Conservation (phyloP, 495 filamentous ascomycete genomes). For the Alectoria sarmentosa region DNA sequence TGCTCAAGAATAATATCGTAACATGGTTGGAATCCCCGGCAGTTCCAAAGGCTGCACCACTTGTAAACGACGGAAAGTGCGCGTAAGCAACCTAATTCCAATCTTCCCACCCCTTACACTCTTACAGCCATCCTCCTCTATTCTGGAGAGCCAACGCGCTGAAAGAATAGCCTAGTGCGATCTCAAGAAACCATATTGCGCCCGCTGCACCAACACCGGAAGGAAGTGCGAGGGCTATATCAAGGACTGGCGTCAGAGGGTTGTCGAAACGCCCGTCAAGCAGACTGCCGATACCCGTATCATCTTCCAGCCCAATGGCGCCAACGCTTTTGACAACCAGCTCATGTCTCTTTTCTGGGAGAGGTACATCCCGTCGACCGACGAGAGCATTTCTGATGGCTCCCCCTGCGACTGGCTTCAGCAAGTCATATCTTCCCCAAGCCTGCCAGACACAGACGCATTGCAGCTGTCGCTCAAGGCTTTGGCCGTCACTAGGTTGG, state of each 20-base stretch:
- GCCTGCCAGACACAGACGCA: background rate
- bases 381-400: background rate
- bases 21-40: constrained; percentile 3
- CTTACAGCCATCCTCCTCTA: too few species aligned
- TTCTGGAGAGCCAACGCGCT: background rate
- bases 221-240: constrained; percentile 1
- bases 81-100: background rate
- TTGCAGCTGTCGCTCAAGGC: constrained; percentile 3
- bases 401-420: constrained; percentile 2
- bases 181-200: background rate
- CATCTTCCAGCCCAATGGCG: background rate
- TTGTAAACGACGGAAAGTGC: background rate
- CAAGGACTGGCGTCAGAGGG: background rate
- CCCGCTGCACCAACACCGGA: background rate
- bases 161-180: background rate
- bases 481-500: background rate
- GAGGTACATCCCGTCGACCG: background rate
- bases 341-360: constrained; percentile 3
- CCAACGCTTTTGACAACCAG: background rate
- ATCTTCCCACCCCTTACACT: too few species aligned
- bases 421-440: background rate
- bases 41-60: constrained; percentile 6
- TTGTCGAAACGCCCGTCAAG: background rate
- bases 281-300: background rate
- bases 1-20: background rate